Evolutionary conservation across 1,284 basidiomycete species (phyloP).

Genomic region (Sutorius eximius): DNA sequence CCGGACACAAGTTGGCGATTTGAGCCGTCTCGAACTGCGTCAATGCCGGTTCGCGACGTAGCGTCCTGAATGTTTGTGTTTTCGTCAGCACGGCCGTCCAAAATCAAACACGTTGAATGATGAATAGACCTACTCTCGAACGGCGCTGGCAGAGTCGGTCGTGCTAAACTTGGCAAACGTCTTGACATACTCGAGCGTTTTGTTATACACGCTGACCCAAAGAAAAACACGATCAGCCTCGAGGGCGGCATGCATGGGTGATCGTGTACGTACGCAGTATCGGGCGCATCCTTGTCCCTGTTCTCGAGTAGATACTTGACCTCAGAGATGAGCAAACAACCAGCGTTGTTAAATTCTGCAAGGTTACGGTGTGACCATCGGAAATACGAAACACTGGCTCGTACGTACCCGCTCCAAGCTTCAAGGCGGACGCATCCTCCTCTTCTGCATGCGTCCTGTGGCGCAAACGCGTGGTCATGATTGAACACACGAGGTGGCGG

Average conservation of each 20-base stretch:
- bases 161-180: slow-evolving; percentile 89
- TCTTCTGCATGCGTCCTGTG: slow-evolving; percentile 52
- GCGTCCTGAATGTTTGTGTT: slow-evolving; percentile 47
- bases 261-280: slow-evolving; percentile 62
- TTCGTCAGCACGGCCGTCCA: neutral
- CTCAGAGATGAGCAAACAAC: slow-evolving; percentile 88
- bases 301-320: slow-evolving; percentile 89
- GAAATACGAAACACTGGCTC: neutral
- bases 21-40: slow-evolving; percentile 93
- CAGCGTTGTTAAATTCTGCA: slow-evolving; percentile 86
- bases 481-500: slow-evolving; percentile 8
- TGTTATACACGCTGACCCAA: slow-evolving; percentile 77
- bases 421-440: slow-evolving; percentile 53
- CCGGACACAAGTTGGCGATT: slow-evolving; percentile 87
- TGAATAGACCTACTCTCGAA: slow-evolving; percentile 65
- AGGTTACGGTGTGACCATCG: neutral
- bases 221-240: too few relatives aligned
- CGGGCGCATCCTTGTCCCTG: slow-evolving; percentile 78
- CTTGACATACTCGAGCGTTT: slow-evolving; percentile 89
- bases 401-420: slow-evolving; percentile 48
- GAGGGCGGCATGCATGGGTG: slow-evolving; percentile 9
- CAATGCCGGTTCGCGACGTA: slow-evolving; percentile 71
- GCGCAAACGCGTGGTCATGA: slow-evolving; percentile 48
- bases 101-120: too few relatives aligned
- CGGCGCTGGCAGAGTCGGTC: slow-evolving; percentile 81